Percentiles rank a stretch among this genome's conserved stretches.
Evolutionary conservation across 1,284 basidiomycete species (phyloP).

Genomic region (Chondrostereum purpureum): DNA sequence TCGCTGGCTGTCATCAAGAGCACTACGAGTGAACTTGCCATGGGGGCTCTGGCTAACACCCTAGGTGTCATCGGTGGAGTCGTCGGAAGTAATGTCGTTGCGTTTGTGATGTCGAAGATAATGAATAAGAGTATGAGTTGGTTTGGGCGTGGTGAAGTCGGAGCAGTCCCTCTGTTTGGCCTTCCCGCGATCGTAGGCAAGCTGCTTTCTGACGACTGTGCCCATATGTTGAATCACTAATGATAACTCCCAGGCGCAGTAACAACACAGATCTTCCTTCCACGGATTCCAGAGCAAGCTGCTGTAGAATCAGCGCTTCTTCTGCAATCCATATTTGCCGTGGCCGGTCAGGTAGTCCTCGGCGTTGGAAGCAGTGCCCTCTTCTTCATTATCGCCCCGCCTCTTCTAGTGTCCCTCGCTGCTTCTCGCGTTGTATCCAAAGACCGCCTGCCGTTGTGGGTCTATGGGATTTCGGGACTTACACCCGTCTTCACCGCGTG

Average conservation of each 20-base stretch:
- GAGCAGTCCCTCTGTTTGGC: not conserved
- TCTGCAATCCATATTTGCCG: not conserved
- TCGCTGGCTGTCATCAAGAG: slow-evolving; percentile 37
- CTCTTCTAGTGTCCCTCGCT: not conserved
- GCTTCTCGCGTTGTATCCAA: no score
- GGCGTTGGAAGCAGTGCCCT: not conserved
- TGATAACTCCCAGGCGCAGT: not conserved
- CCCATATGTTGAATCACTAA: not conserved
- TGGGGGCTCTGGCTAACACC: slow-evolving; percentile 37
- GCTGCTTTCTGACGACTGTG: not conserved
- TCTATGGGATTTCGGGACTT: not conserved
- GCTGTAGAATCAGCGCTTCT: not conserved
- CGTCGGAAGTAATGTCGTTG: slow-evolving; percentile 65
- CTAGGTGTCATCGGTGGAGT: slow-evolving; percentile 53
- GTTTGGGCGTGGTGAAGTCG: slow-evolving; percentile 38
- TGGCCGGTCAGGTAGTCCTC: not conserved
- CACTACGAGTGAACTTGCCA: slow-evolving; percentile 26
- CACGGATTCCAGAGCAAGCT: not conserved
- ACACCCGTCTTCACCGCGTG: not conserved
- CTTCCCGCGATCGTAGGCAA: not conserved
- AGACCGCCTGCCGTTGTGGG: not conserved
- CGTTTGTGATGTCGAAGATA: slow-evolving; percentile 60
- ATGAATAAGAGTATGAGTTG: slow-evolving; percentile 71
- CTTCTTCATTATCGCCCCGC: not conserved
- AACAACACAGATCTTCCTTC: not conserved